Evolutionary conservation across 2,329 filamentous ascomycete genomes (phyloP).

Genomic region (Mycosphaerella sp.): DNA sequence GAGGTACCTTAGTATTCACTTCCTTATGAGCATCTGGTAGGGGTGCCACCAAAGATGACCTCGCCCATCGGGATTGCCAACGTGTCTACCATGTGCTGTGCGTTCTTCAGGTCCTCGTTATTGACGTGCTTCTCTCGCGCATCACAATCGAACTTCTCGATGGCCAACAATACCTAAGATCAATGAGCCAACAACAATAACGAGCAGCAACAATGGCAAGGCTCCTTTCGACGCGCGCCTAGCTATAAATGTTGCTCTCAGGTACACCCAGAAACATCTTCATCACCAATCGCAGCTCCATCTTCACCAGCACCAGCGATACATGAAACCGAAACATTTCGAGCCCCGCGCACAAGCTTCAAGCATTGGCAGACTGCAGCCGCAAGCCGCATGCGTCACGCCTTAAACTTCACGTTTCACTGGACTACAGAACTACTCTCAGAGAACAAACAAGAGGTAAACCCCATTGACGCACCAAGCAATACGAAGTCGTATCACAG

Average conservation of each 20-base stretch:
- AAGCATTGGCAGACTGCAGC: constrained; percentile 2
- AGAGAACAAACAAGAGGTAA: not conserved
- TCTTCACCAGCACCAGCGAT: not conserved
- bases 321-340: not conserved
- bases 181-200: not conserved
- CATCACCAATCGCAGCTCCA: not conserved
- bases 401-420: not conserved
- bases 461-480: not conserved
- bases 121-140: no score
- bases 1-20: no score
- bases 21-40: no score
- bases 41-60: no score
- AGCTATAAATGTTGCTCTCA: not conserved
- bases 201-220: not conserved
- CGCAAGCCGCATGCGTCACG: constrained; percentile 8
- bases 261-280: not conserved
- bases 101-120: no score
- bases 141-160: no score
- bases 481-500: constrained; percentile 1
- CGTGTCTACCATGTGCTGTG: no score
- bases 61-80: no score
- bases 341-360: not conserved
- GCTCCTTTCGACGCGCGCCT: not conserved
- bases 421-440: not conserved
- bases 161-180: no score